Conservation (phyloP, 345 rosid genomes). For the Boechera divaricarpa region DNA sequence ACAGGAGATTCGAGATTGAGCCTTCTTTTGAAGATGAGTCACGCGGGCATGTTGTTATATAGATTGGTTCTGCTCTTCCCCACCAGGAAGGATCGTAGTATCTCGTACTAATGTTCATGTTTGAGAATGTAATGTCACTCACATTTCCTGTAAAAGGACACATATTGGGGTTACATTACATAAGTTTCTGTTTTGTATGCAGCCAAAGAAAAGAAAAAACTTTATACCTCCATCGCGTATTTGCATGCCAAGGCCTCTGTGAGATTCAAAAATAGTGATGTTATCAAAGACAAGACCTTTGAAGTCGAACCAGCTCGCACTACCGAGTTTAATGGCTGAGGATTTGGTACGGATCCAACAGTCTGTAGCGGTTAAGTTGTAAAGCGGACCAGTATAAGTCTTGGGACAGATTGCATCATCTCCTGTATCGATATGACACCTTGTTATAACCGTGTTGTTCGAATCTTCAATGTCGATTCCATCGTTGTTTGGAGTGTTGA, state of each 20-base stretch:
- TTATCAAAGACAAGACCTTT: slow-evolving; percentile 74
- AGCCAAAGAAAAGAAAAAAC: slow-evolving; percentile 12
- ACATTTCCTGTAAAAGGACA: slow-evolving; percentile 70
- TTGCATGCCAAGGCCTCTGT: slow-evolving; percentile 85
- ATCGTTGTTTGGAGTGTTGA: slow-evolving; percentile 88
- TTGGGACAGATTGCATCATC: slow-evolving; percentile 96
- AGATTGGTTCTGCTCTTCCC: slow-evolving; percentile 98
- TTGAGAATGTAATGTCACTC: slow-evolving; percentile 76
- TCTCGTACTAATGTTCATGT: slow-evolving; percentile 82
- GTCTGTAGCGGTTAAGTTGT: slow-evolving; percentile 78
- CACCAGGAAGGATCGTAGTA: slow-evolving; percentile 91
- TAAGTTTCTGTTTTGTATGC: background rate
- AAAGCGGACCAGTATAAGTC: slow-evolving; percentile 69
- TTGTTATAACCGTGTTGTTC: slow-evolving; percentile 69
- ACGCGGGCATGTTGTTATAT: slow-evolving; percentile 79
- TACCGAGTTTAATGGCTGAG: slow-evolving; percentile 92
- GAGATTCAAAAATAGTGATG: slow-evolving; percentile 83
- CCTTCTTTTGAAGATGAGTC: slow-evolving; percentile 56
- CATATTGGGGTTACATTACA: background rate
- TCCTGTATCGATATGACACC: slow-evolving; percentile 82
- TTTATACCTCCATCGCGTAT: slow-evolving; percentile 88
- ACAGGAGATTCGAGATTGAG: slow-evolving; percentile 63
- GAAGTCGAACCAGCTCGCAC: slow-evolving; percentile 84
- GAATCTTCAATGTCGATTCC: slow-evolving; percentile 94
- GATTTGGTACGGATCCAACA: slow-evolving; percentile 94